Evolutionary conservation across 352 stramenopile genomes (phyloP), one percentile per base, ranked within the genome.

Genomic region (Pythium biforme): DNA sequence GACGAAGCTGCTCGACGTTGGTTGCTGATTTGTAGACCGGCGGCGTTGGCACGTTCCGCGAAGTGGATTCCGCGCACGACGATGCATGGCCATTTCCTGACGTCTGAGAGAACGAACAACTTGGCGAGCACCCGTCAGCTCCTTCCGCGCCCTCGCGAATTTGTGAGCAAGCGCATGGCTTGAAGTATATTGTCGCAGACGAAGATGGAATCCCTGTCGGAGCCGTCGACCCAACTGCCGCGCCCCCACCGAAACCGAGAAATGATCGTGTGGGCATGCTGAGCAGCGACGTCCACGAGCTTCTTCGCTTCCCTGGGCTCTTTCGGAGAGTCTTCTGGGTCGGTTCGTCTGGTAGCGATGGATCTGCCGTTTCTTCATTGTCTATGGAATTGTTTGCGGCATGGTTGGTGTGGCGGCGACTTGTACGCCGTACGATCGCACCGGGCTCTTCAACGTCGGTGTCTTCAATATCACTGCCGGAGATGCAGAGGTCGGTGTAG

Each of bases 1-100:
- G 83, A 22, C 76, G 72, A 51, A 95, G 55, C 23, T 87, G 70
- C 26, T 84, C 73, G 57, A 66, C 12, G 54, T 53, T 8, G 47
- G 46, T 37, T 47, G 47, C 34, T 9, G 41, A 26, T 23, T 63
- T 63, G 53, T 55, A 29, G 19, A 62, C 60, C 0, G 40, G 25
- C 23, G 51, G 43, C 2, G 23, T 33, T 20, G 40, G 25, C 11
- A 22, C 52, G 7, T 4, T 39, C 9, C 52, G 52, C 15, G 20
- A 27, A 8, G 34, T 3, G 9, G 33, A 25, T 26, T 59, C 52
- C 3, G 12, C 39, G 29, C 52, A 59, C 3, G 52, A 49, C 12
- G 52, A 39, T 4, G 52, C 6, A 19, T 59, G 52, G 23, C 10
- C 52, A 23, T 19, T 34, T 26, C 4, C 22, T 7, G 40, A 41